Evolutionary conservation across 805 yeast genomes (phyloP), one percentile per base, ranked within the genome.

Genomic region (Middelhovenomyces tepae): DNA sequence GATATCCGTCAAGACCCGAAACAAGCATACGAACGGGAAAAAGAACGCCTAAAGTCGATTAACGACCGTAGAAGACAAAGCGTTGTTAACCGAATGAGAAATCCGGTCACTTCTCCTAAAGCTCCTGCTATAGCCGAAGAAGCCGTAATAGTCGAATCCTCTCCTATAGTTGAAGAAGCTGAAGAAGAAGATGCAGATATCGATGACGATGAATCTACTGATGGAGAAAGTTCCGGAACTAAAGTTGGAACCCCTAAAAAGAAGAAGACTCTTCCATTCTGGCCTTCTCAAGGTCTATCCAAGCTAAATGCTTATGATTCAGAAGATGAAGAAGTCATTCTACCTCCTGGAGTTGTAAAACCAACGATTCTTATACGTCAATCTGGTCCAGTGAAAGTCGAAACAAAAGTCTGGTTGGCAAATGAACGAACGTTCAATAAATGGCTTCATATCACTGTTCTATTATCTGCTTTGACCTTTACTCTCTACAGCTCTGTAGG

Each of bases 401-500:
- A 91, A 63, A 93, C 97, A 19, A 91, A 91, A 54, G 98, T 91
- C 9, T 91, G 97, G 96, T 68, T 91, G 43, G 98, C 98, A 18
- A 91, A 91, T 53, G 98, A 91, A 63, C 79, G 98, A 57, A 91
- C 98, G 3, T 89, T 87, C 63, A 79, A 84, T 65, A 73, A 93
- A 58, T 91, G 98, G 98, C 66, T 91, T 44, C 86, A 80, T 42
- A 89, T 89, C 15, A 81, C 94, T 9, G 75, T 93, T 0, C 64
- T 91, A 53, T 67, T 91, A 46, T 76, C 94, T 14, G 77, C 87
- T 0, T 62, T 91, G 48, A 85, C 97, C 0, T 86, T 87, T 51
- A 69, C 91, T 10, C 71, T 91, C 35, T 83, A 83, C 62, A 72
- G 77, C 25, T 78, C 94, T 7, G 81, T 84, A 14, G 64, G 68